Conservation (phyloP, 1,139 yeast genomes). For the Blastobotrys ciferrii region DNA sequence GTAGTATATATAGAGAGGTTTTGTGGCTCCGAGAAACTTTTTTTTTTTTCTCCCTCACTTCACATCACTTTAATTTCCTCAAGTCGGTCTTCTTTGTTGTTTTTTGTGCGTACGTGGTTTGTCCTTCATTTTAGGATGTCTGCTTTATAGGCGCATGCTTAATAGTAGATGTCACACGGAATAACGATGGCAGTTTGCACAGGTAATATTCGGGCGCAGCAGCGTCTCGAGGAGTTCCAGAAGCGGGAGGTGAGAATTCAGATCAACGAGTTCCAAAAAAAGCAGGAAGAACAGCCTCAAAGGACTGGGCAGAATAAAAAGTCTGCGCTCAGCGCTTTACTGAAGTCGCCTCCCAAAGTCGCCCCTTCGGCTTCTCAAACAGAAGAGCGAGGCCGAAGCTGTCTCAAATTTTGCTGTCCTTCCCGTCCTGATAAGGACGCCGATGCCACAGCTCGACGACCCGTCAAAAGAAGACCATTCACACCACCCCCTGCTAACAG, state of each 20-base stretch:
- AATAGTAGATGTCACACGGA: background rate
- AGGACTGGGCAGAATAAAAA: background rate
- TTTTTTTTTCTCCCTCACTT: background rate
- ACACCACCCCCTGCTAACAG: slow-evolving; percentile 3
- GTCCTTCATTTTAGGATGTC: background rate
- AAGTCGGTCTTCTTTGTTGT: background rate
- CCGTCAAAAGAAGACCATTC: background rate
- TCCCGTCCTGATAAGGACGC: slow-evolving; percentile 5
- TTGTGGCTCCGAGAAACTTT: background rate
- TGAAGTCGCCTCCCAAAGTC: background rate
- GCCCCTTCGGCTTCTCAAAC: background rate
- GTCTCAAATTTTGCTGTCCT: slow-evolving; percentile 6
- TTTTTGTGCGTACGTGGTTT: background rate
- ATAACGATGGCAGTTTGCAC: background rate
- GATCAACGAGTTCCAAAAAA: background rate
- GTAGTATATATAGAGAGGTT: too few relatives aligned
- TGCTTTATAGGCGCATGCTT: background rate
- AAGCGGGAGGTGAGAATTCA: background rate
- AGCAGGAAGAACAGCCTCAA: background rate
- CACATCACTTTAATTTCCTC: background rate
- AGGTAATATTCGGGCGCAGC: background rate
- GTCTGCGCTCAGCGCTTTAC: background rate
- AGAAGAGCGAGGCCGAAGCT: background rate
- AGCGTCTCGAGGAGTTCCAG: background rate
- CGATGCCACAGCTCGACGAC: background rate